Conservation (phyloP, 2,329 filamentous ascomycete genomes). For the Byssoonygena ceratinophila region DNA sequence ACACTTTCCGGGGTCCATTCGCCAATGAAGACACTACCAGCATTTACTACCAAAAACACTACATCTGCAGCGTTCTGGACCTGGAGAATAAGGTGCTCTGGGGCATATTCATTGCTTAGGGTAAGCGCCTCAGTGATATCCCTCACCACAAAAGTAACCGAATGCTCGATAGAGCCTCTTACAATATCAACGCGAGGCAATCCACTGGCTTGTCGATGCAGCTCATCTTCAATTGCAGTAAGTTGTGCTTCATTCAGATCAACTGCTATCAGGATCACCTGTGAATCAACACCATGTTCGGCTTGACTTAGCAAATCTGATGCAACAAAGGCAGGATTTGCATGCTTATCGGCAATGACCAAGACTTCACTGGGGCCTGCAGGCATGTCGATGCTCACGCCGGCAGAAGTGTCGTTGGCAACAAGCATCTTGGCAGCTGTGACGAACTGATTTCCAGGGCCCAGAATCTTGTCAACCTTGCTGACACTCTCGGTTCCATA, state of each 20-base stretch:
- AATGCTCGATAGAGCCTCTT: conserved; percentile 78
- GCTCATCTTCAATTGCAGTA: conserved; percentile 76
- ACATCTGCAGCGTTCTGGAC: conserved; percentile 63
- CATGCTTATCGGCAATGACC: conserved; percentile 79
- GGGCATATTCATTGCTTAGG: conserved; percentile 87
- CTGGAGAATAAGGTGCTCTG: conserved; percentile 92
- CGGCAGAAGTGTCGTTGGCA: conserved; percentile 90
- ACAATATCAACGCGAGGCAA: conserved; percentile 90
- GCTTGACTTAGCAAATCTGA: conserved; percentile 91
- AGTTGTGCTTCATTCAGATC: conserved; percentile 64
- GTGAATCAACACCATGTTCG: conserved; percentile 91
- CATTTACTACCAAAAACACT: conserved; percentile 76
- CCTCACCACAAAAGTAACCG: conserved; percentile 69
- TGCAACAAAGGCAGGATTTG: conserved; percentile 89
- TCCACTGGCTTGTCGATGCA: conserved; percentile 75
- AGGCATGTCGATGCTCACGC: conserved; percentile 96
- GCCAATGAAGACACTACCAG: conserved; percentile 90
- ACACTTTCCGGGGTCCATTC: conserved; percentile 96
- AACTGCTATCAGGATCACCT: conserved; percentile 83
- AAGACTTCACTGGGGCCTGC: conserved; percentile 92
- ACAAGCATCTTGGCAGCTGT: conserved; percentile 98
- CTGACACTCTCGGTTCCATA: conserved; percentile 89
- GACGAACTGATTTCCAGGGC: conserved; percentile 95
- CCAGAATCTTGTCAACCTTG: conserved; percentile 98
- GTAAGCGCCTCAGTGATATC: conserved; percentile 62